A percentile compares a stretch with the other conserved stretches of the same genome.
These are phyloP conservation scores for Tulasnella sp. DNA, from an alignment of 768 basidiomycete genomes.

Conservation along the genomic window DNA sequence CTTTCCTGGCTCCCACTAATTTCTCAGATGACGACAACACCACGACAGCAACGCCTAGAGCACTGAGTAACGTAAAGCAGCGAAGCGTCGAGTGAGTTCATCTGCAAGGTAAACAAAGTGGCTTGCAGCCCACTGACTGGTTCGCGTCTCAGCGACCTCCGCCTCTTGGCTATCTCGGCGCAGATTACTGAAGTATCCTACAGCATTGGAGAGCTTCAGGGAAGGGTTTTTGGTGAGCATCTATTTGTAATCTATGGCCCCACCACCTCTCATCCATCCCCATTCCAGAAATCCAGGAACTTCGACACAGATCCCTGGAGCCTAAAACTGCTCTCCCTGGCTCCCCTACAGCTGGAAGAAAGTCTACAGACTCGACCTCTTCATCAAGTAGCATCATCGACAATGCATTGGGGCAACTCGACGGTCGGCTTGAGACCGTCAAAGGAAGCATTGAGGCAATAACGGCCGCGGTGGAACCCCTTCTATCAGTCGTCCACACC, in stretches of 20 bases:
- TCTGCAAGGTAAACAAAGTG: background rate
- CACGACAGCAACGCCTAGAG: conserved; percentile 7
- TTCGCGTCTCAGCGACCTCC: conserved; percentile 51
- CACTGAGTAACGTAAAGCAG: conserved; percentile 12
- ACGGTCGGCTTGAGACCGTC: conserved; percentile 69
- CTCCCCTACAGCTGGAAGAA: background rate
- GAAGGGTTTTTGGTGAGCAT: conserved; percentile 73
- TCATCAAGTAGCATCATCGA: conserved; percentile 56
- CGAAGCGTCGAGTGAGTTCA: conserved; percentile 19
- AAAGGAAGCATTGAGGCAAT: conserved; percentile 63
- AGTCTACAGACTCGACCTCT: conserved; percentile 11
- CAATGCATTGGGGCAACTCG: conserved; percentile 67
- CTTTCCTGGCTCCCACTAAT: background rate
- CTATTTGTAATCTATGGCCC: background rate
- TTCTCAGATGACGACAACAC: background rate
- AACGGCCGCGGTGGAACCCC: conserved; percentile 55
- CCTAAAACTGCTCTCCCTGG: conserved; percentile 31
- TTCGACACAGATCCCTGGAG: conserved; percentile 63
- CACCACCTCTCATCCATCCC: background rate
- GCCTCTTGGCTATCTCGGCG: conserved; percentile 67
- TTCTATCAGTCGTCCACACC: conserved; percentile 44
- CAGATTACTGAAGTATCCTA: conserved; percentile 84
- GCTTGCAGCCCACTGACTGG: background rate
- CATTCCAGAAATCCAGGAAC: conserved; percentile 78
- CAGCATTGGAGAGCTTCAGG: conserved; percentile 81